phyloP scores from a whole-genome alignment of 495 filamentous ascomycete genomes.

The Penicillium fimorum region DNA sequence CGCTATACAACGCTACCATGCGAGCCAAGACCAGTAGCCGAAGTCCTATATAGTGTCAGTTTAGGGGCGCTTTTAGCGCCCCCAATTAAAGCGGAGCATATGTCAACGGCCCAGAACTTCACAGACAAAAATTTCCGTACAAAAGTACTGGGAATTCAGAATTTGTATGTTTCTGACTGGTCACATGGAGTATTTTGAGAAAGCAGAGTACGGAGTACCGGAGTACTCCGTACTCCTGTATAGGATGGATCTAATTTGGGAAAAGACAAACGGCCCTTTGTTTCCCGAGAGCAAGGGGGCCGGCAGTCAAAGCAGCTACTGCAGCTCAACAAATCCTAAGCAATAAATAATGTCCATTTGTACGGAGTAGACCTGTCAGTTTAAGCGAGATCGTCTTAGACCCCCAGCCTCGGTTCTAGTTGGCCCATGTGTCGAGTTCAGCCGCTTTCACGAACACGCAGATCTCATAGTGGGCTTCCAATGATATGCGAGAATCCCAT shows the following conservation, averaged over 20 bases:
- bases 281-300: not conserved
- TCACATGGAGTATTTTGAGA: slow-evolving; percentile 1
- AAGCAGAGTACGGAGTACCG: not conserved
- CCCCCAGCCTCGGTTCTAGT: not conserved
- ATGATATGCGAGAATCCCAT: not conserved
- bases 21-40: slow-evolving; percentile 4
- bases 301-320: slow-evolving; percentile 3
- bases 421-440: slow-evolving; percentile 11
- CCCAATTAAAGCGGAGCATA: slow-evolving; percentile 9
- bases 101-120: slow-evolving; percentile 7
- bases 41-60: not conserved
- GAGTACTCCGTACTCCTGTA: not conserved
- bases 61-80: slow-evolving; percentile 8
- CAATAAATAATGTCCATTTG: not conserved
- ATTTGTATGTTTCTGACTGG: slow-evolving; percentile 3
- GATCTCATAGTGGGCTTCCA: slow-evolving; percentile 10
- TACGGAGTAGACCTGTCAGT: slow-evolving; percentile 1
- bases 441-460: slow-evolving; percentile 3
- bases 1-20: slow-evolving; percentile 1
- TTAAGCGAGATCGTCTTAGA: slow-evolving; percentile 6
- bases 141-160: not conserved
- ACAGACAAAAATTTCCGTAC: not conserved
- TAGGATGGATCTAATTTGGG: not conserved
- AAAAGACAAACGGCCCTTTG: not conserved
- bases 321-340: not conserved